Evolutionary conservation across 225 moss, liverwort and hornwort genomes (phyloP), one percentile per base, ranked within the genome.

Genomic region (Pseudisothecium myosuroides): DNA sequence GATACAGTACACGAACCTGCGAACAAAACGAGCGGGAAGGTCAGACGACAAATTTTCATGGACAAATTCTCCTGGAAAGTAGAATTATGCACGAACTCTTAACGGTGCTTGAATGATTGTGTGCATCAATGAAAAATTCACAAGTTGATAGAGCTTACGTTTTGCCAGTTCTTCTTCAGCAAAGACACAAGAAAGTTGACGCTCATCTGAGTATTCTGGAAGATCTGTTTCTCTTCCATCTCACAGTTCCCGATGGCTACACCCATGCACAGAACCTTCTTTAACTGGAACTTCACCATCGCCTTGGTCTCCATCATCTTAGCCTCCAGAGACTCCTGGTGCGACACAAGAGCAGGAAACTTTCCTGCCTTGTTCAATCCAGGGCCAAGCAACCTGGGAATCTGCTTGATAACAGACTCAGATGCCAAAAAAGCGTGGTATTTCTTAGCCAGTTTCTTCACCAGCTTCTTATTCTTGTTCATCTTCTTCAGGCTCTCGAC

Each of bases 261-360:
- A 63, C 93, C 95, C 94, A 95, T 94, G 62, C 95, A 95, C 75
- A 95, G 65, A 5, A 95, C 93, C 79, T 95, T 94, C 90, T 95
- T 95, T 82, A 95, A 34, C 72, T 95, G 94, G 31, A 94, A 94
- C 90, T 95, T 94, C 39, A 95, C 94, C 95, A 95, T 93, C 7
- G 94, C 94, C 89, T 95, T 95, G 5, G 89, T 87, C 91, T 95
- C 94, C 84, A 89, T 84, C 89, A 93, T 88, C 90, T 95, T 94
- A 2, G 93, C 90, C 84, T 95, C 94, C 54, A 95, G 37, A 18
- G 94, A 95, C 45, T 95, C 95, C 82, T 95, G 94, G 81, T 95
- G 94, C 17, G 92, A 94, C 26, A 95, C 94, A 52, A 95, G 95
- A 12, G 93, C 76, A 37, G 93, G 94, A 15, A 95, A 94, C 88